Percentiles rank a stretch among this genome's conserved stretches.
Evolutionary conservation across 78 protist genomes (phyloP).

Genomic region (Protostelium mycophagum): DNA sequence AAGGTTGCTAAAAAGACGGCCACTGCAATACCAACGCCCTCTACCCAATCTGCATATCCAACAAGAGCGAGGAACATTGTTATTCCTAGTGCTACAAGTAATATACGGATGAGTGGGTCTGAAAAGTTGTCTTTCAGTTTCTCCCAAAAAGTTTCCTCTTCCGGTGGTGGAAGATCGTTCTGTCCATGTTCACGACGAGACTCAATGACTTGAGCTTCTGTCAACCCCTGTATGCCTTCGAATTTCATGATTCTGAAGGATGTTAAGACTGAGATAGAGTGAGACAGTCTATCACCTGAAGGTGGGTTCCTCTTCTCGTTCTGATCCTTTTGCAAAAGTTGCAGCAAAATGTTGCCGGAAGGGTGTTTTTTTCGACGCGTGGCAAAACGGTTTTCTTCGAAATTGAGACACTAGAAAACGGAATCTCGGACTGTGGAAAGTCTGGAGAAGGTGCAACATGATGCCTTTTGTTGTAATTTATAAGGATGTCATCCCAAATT

Average conservation of each 20-base stretch:
- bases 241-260: neutral
- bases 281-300: too few species aligned
- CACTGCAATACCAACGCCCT: slow-evolving; percentile 67
- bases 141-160: slow-evolving; percentile 41
- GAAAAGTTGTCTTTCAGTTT: slow-evolving; percentile 58
- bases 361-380: too few species aligned
- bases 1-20: slow-evolving; percentile 71
- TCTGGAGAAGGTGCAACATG: too few species aligned
- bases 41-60: slow-evolving; percentile 73
- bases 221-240: slow-evolving; percentile 26
- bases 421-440: too few species aligned
- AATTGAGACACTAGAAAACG: too few species aligned
- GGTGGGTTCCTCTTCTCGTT: too few species aligned
- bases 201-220: slow-evolving; percentile 34
- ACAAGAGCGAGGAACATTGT: slow-evolving; percentile 39
- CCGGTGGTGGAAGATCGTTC: slow-evolving; percentile 66
- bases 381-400: too few species aligned
- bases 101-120: slow-evolving; percentile 67
- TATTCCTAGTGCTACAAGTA: slow-evolving; percentile 58
- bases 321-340: too few species aligned
- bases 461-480: too few species aligned
- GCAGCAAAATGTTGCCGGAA: too few species aligned
- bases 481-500: too few species aligned
- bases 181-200: slow-evolving; percentile 39
- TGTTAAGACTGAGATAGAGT: too few species aligned